phyloP scores from a whole-genome alignment of 2,329 filamentous ascomycete species.

The Trichoderma koningiopsis region DNA sequence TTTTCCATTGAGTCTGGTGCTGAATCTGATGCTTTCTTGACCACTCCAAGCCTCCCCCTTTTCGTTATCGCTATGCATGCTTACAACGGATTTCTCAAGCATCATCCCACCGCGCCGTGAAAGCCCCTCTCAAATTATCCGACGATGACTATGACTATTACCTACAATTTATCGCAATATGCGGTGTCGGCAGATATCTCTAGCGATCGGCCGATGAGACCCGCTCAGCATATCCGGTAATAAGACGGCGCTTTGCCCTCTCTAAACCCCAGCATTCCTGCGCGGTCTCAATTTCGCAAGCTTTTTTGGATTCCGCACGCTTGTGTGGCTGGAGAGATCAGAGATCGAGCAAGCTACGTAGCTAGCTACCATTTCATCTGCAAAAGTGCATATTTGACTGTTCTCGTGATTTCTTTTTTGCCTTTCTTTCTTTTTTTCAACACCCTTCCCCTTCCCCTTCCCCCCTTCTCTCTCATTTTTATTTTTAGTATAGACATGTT shows the following conservation, averaged over 20 bases:
- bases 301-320: neutral
- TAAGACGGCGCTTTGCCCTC: constrained; percentile 19
- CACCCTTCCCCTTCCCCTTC: neutral
- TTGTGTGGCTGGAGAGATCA: neutral
- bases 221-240: constrained; percentile 11
- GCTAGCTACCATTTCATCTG: neutral
- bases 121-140: neutral
- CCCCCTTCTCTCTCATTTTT: neutral
- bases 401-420: neutral
- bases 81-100: neutral
- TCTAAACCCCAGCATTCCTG: constrained; percentile 5
- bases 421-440: neutral
- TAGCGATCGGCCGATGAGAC: constrained; percentile 20
- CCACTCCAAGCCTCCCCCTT: neutral
- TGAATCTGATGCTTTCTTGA: neutral
- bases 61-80: neutral
- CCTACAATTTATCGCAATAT: neutral
- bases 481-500: neutral
- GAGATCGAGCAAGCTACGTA: neutral
- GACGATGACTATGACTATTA: neutral
- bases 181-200: constrained; percentile 18
- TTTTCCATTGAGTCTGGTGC: neutral
- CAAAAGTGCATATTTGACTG: neutral
- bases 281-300: constrained; percentile 3
- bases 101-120: neutral